Evolutionary conservation across 345 rosid species (phyloP), one percentile per base, ranked within the genome.

Genomic region (Citrus inodora): DNA sequence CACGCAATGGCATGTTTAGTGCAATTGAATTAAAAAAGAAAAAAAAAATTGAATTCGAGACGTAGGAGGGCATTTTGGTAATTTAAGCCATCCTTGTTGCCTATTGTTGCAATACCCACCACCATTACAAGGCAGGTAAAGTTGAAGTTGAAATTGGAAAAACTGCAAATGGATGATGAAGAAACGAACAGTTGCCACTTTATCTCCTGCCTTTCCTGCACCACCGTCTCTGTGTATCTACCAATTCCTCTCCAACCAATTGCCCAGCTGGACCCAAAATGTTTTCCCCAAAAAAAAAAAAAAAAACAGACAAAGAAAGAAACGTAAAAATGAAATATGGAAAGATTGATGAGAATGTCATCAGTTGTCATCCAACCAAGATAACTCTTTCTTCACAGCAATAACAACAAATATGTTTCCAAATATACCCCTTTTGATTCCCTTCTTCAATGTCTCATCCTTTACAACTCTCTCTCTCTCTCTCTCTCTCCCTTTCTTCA

Each of bases 291-390:
- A 35, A n/a, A 9, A 46, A 65, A 24, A 55, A 67, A 78, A 48
- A 66, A 24, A 55, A 73, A 67, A 67, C 71, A 70, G 46, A 75
- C 35, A 78, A 69, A 42, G 33, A 28, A n/a, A 35, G 51, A 74
- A 48, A 22, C 62, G 67, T 37, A 74, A 21, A 22, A 51, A 42
- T 21, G 40, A 27, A 40, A 5, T 1, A 22, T 11, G 25, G 24
- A 66, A 40, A 56, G 33, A 71, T 56, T 62, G 76, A 78, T 78
- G 5, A 37, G 58, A 51, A 71, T 82, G 77, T 75, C 80, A 62
- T 82, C 83, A 72, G 59, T 80, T 84, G 69, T 78, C 85, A 59
- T 78, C 84, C 81, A 82, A 75, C 80, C 82, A 71, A 74, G 48
- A 73, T 83, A 61, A 77, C 70, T 76, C 78, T 51, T 75, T 62